Percentiles rank a stretch among this genome's conserved stretches.
These are phyloP conservation scores for Globisporangium middletonii DNA, from an alignment of 352 stramenopile genomes.

Conservation along the genomic window DNA sequence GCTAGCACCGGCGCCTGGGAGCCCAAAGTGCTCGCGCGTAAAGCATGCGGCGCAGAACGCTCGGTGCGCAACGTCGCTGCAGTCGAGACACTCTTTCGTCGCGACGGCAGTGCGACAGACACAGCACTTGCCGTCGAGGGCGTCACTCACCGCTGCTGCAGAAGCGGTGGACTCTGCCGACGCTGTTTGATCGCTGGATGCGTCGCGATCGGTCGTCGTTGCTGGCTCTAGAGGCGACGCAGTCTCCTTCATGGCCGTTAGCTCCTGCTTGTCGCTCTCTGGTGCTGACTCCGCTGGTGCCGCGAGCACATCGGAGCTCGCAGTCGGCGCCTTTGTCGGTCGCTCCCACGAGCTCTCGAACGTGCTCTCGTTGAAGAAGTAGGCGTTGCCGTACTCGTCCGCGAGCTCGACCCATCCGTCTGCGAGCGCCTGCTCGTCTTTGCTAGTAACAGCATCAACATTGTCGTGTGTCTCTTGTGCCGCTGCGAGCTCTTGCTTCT, in stretches of 20 bases:
- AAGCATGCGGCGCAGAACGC: conserved; percentile 54
- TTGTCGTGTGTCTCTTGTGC: conserved; percentile 9
- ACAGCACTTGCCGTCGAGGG: conserved; percentile 27
- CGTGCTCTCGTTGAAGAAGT: conserved; percentile 58
- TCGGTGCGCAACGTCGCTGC: conserved; percentile 14
- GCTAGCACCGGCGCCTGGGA: neutral
- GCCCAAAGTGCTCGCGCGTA: conserved; percentile 31
- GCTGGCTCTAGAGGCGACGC: no score
- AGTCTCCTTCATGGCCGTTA: neutral
- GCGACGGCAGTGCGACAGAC: conserved; percentile 27
- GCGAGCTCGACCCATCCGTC: conserved; percentile 23
- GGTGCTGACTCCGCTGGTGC: neutral
- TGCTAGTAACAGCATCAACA: conserved; percentile 3
- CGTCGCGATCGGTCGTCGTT: neutral
- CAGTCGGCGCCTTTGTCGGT: neutral
- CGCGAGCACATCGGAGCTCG: neutral
- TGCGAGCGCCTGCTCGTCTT: conserved; percentile 4
- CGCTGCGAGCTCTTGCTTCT: conserved; percentile 22
- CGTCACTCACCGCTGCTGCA: neutral
- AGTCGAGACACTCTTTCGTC: conserved; percentile 59
- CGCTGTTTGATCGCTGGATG: no score
- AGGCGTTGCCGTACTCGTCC: conserved; percentile 48
- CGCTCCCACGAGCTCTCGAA: conserved; percentile 47
- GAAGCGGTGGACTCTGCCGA: neutral
- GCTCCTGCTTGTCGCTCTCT: neutral